Evolutionary conservation across 345 rosid species (phyloP).

Genomic region (Tarenaya hassleriana): DNA sequence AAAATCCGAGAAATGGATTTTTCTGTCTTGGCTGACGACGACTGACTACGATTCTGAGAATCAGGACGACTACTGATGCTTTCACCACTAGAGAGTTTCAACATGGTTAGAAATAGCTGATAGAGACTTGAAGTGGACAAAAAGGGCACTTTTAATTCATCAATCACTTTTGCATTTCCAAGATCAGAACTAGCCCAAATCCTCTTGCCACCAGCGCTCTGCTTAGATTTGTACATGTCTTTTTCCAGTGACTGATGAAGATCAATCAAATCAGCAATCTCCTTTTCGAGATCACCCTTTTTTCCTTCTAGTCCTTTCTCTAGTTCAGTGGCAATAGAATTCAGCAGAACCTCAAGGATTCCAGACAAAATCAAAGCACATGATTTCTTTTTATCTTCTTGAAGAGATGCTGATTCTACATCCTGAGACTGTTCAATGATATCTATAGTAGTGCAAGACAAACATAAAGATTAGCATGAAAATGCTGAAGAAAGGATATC

Average conservation of each 20-base stretch:
- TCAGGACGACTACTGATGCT: conserved; percentile 25
- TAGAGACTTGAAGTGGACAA: conserved; percentile 66
- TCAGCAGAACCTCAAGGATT: conserved; percentile 57
- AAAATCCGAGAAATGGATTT: conserved; percentile 34
- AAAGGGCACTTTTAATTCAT: conserved; percentile 44
- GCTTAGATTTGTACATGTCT: conserved; percentile 35
- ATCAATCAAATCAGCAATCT: conserved; percentile 46
- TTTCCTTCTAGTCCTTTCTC: conserved; percentile 48
- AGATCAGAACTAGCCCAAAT: conserved; percentile 33
- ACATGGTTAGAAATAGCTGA: conserved; percentile 40
- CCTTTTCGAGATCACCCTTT: conserved; percentile 50
- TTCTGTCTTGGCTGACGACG: conserved; percentile 34
- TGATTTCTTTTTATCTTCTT: conserved; percentile 51
- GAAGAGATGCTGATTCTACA: conserved; percentile 37
- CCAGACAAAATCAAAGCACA: conserved; percentile 47
- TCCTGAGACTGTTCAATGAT: conserved; percentile 50
- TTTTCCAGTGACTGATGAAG: conserved; percentile 45
- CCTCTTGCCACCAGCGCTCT: conserved; percentile 38
- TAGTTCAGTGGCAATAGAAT: conserved; percentile 43
- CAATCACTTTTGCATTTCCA: conserved; percentile 29
- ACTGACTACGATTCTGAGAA: conserved; percentile 50
- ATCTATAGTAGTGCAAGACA: conserved; percentile 50
- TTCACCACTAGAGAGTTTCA: conserved; percentile 32
- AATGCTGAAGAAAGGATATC: no score
- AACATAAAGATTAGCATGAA: conserved; percentile 13